These are phyloP conservation scores for Metarhizium robertsii DNA, from an alignment of 2,329 filamentous ascomycete genomes.

Conservation along the genomic window DNA sequence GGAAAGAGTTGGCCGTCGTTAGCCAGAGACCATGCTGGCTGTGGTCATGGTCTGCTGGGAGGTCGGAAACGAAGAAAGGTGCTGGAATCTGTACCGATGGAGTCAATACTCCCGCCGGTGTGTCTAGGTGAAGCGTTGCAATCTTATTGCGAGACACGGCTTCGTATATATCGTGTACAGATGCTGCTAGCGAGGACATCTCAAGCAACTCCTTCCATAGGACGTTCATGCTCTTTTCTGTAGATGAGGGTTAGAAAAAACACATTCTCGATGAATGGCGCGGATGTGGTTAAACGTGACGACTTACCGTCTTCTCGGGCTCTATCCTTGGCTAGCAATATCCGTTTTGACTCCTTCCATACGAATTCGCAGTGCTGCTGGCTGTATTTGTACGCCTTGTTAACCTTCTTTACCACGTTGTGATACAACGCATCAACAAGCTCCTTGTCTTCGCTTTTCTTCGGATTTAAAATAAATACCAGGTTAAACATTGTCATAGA, in stretches of 20 bases:
- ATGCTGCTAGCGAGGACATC: slow-evolving; percentile 70
- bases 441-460: slow-evolving; percentile 65
- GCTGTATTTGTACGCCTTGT: slow-evolving; percentile 85
- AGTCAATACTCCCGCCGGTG: slow-evolving; percentile 45
- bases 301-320: slow-evolving; percentile 57
- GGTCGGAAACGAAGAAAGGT: slow-evolving; percentile 61
- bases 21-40: slow-evolving; percentile 72
- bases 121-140: slow-evolving; percentile 70
- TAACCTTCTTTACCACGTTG: slow-evolving; percentile 84
- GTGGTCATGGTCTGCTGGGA: slow-evolving; percentile 59
- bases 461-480: slow-evolving; percentile 81
- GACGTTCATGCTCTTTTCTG: slow-evolving; percentile 50
- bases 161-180: slow-evolving; percentile 72
- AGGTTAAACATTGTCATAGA: slow-evolving; percentile 97
- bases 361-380: slow-evolving; percentile 87
- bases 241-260: neutral
- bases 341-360: slow-evolving; percentile 79
- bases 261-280: neutral
- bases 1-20: slow-evolving; percentile 73
- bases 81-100: slow-evolving; percentile 57
- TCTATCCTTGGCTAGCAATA: slow-evolving; percentile 72
- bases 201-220: slow-evolving; percentile 64
- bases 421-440: slow-evolving; percentile 71
- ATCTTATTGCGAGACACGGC: slow-evolving; percentile 79
- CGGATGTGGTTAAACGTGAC: neutral